A percentile compares a stretch with the other conserved stretches of the same genome.
Conservation (phyloP, 2,329 filamentous ascomycete genomes). For the Pseudopyricularia javanii region DNA sequence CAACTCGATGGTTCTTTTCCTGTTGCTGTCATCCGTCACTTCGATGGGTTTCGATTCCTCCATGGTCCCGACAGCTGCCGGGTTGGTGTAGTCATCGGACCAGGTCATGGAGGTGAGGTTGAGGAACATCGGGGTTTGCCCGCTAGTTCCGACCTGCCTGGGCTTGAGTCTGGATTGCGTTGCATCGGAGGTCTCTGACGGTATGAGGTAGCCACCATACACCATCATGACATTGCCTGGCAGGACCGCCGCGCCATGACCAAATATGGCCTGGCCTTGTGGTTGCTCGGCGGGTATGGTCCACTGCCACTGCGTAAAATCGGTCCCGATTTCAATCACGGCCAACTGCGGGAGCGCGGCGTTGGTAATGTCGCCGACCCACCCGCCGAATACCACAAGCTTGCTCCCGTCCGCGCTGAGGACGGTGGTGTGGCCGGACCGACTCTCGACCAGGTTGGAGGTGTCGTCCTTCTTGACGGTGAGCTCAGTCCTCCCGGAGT, state of each 20-base stretch:
- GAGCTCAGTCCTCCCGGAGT: constrained; percentile 38
- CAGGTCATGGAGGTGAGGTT: constrained; percentile 46
- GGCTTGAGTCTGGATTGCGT: not conserved
- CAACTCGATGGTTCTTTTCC: constrained; percentile 39
- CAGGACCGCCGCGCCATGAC: constrained; percentile 50
- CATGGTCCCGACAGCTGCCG: constrained; percentile 11
- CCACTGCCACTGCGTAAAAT: constrained; percentile 66
- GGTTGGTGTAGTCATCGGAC: constrained; percentile 37
- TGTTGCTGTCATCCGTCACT: not conserved
- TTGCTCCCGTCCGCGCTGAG: constrained; percentile 65
- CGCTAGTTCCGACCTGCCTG: constrained; percentile 14
- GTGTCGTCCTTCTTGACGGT: constrained; percentile 24
- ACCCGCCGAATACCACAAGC: constrained; percentile 77
- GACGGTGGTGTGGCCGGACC: constrained; percentile 81
- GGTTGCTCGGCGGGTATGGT: constrained; percentile 42
- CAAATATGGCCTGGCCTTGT: constrained; percentile 37
- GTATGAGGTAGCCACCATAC: constrained; percentile 47
- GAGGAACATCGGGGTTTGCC: constrained; percentile 29
- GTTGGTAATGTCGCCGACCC: constrained; percentile 71
- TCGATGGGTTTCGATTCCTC: constrained; percentile 3
- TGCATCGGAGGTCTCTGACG: constrained; percentile 12
- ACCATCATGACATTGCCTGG: constrained; percentile 60
- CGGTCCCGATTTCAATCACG: constrained; percentile 58
- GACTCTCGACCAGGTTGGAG: constrained; percentile 48
- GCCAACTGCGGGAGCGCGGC: constrained; percentile 74